Conservation (phyloP, 495 filamentous ascomycete species). For the Xeromyces bisporus region DNA sequence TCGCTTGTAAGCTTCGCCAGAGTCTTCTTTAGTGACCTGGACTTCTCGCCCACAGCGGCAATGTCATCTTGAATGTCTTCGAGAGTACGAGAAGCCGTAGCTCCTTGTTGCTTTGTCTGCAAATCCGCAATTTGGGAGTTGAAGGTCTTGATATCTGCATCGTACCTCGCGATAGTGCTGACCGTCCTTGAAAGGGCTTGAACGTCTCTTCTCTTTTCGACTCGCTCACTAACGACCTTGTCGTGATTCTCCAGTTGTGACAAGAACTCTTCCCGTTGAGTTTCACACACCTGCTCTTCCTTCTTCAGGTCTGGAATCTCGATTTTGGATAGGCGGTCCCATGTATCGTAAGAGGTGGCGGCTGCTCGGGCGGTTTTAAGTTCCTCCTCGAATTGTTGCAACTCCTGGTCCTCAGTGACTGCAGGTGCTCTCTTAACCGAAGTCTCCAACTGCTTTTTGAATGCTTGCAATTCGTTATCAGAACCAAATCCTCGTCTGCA, state of each 20-base stretch:
- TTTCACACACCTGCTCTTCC: conserved; percentile 38
- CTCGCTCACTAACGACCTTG: conserved; percentile 41
- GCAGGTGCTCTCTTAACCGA: conserved; percentile 37
- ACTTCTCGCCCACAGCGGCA: conserved; percentile 47
- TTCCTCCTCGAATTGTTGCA: conserved; percentile 34
- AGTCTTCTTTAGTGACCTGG: conserved; percentile 39
- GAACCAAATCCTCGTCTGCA: conserved; percentile 49
- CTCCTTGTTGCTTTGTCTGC: conserved; percentile 50
- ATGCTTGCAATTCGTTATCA: conserved; percentile 36
- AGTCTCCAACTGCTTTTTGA: conserved; percentile 43
- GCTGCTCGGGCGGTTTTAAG: conserved; percentile 41
- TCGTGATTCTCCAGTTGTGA: conserved; percentile 59
- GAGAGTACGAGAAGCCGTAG: conserved; percentile 43
- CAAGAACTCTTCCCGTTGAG: conserved; percentile 41
- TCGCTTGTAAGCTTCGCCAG: conserved; percentile 48
- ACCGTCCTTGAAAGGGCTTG: conserved; percentile 63
- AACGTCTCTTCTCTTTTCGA: conserved; percentile 51
- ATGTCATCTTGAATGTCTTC: conserved; percentile 75
- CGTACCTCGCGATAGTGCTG: conserved; percentile 52
- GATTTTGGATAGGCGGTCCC: conserved; percentile 42
- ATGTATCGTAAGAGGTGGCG: conserved; percentile 53
- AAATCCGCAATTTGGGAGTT: conserved; percentile 55
- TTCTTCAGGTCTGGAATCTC: conserved; percentile 55
- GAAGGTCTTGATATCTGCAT: conserved; percentile 50
- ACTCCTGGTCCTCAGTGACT: conserved; percentile 34